Conservation (phyloP, 148 eudicot genomes). For the Hydrangea macrophylla region DNA sequence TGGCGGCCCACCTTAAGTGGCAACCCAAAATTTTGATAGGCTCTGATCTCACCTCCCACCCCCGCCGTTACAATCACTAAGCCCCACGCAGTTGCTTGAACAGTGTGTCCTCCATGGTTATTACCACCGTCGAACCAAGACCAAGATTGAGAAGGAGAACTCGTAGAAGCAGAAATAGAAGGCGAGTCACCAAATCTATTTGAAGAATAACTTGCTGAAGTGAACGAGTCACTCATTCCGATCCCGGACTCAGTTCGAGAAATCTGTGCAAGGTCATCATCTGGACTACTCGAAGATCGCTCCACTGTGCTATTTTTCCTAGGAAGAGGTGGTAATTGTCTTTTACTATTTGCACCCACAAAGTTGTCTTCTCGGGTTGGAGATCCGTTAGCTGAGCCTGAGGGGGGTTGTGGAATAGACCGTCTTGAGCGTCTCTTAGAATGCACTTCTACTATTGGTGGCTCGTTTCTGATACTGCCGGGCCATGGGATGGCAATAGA, state of each 20-base stretch:
- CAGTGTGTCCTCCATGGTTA: constrained; percentile 35
- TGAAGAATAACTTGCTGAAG: constrained; percentile 36
- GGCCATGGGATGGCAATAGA: constrained; percentile 89
- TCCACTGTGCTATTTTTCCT: constrained; percentile 19
- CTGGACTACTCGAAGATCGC: constrained; percentile 26
- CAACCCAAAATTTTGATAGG: constrained; percentile 84
- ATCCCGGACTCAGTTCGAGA: constrained; percentile 44
- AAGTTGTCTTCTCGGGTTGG: constrained; percentile 35
- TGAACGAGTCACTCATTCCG: constrained; percentile 42
- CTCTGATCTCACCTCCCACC: constrained; percentile 77
- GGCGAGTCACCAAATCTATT: constrained; percentile 55
- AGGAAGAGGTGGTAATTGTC: constrained; percentile 61
- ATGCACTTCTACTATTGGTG: constrained; percentile 56
- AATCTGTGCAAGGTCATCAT: constrained; percentile 41
- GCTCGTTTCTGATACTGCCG: constrained; percentile 49
- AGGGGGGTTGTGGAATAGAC: too few species aligned
- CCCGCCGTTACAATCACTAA: constrained; percentile 90
- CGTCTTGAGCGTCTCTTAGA: constrained; percentile 59
- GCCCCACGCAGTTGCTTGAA: constrained; percentile 96
- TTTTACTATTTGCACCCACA: constrained; percentile 29
- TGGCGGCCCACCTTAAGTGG: constrained; percentile 77
- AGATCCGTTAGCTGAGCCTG: too few species aligned
- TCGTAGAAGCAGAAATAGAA: constrained; percentile 46
- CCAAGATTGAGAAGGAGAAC: constrained; percentile 45
- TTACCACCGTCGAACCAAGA: constrained; percentile 41